Conservation (phyloP, 2,329 filamentous ascomycete genomes). For the Alternaria dauci region DNA sequence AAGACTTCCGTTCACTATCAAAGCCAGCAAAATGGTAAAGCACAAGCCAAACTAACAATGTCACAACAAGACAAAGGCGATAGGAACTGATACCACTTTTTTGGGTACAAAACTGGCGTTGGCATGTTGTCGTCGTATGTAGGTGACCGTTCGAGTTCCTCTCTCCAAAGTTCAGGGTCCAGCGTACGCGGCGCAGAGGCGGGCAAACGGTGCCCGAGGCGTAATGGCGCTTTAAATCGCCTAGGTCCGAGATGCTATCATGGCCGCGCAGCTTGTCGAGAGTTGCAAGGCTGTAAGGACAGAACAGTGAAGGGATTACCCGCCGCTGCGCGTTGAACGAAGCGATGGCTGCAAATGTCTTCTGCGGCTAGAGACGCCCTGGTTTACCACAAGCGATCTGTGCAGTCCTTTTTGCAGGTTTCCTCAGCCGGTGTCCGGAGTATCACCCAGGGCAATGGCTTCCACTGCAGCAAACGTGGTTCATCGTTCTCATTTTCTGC, state of each 20-base stretch:
- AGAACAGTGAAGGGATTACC: no score
- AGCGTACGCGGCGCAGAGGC: background rate
- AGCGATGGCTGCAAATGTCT: background rate
- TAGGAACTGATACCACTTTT: background rate
- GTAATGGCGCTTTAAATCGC: background rate
- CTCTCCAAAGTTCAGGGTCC: background rate
- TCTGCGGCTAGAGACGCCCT: no score
- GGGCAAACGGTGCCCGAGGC: background rate
- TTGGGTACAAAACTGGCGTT: no score
- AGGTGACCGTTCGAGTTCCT: background rate
- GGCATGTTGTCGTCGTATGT: background rate
- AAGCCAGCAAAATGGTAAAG: constrained; percentile 8
- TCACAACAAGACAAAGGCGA: constrained; percentile 17
- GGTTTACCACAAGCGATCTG: background rate
- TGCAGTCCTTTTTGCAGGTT: background rate
- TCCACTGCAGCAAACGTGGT: background rate
- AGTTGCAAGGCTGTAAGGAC: background rate
- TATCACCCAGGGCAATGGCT: no score
- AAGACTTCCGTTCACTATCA: background rate
- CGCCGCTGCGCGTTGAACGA: background rate
- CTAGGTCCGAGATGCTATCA: background rate
- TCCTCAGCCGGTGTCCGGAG: background rate
- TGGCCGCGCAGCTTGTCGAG: background rate
- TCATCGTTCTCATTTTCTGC: background rate
- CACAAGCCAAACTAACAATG: constrained; percentile 7